These are phyloP conservation scores for Erodium chrysanthum DNA, from an alignment of 441 rosid genomes.

Conservation along the genomic window DNA sequence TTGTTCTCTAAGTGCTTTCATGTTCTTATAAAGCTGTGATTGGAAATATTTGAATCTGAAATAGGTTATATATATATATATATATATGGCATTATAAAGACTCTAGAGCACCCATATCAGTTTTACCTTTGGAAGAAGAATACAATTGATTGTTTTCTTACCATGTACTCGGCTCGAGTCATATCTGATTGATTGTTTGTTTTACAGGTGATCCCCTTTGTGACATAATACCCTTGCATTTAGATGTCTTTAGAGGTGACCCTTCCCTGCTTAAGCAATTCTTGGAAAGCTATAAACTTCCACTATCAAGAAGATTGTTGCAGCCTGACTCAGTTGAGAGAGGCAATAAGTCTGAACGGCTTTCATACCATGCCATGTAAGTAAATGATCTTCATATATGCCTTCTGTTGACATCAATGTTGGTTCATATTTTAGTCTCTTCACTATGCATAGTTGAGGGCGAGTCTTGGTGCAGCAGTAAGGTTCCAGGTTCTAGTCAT, in stretches of 20 bases:
- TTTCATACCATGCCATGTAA: conserved; percentile 87
- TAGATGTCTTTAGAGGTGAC: conserved; percentile 82
- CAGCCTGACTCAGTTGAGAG: conserved; percentile 19
- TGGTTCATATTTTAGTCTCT: conserved; percentile 1
- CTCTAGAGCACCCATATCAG: conserved; percentile 2
- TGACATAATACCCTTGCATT: conserved; percentile 73
- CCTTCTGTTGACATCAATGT: conserved; percentile 6
- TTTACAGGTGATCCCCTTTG: conserved; percentile 74
- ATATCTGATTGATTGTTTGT: conserved; percentile 17
- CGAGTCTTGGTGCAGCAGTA: not conserved
- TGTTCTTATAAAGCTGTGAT: not conserved
- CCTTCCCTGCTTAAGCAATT: conserved; percentile 48
- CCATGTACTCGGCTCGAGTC: not conserved
- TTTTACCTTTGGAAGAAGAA: not conserved
- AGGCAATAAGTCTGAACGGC: conserved; percentile 35
- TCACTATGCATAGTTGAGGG: not conserved
- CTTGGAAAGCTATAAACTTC: conserved; percentile 65
- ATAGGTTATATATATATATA: not conserved
- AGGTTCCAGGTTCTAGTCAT: not conserved
- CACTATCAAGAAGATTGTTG: conserved; percentile 35
- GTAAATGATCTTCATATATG: conserved; percentile 18
- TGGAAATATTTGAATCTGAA: not conserved
- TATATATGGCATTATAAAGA: not conserved
- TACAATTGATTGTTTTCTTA: not conserved
- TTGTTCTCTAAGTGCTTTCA: not conserved